Base-by-base conservation (phyloP, 306 rosid species). In the Vigna hirtella region DNA sequence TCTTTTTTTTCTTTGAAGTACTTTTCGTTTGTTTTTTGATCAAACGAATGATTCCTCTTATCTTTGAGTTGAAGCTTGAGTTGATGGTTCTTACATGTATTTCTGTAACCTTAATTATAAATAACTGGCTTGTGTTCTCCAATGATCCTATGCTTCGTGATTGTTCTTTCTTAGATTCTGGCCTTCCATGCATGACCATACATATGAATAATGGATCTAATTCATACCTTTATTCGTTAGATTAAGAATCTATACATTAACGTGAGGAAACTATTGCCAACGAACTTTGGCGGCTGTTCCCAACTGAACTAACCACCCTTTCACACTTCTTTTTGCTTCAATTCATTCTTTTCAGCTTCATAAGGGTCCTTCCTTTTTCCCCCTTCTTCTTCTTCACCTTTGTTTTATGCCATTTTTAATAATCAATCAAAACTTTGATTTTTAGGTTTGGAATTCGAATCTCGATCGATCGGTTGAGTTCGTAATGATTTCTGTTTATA, bases 71-170 rank as follows among this genome's bases (percentile, higher is more conserved):
- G 26, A 93, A 90, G 91, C 66, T 85, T 58, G 48, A 68, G 66
- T 42, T 28, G 30, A 79, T 69, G 42, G 42, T 40, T 83, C 26
- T 57, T 24, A 26, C 17, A 9, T 16, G 0, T 4, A 56, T 70
- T 30, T n/a, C 8, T 67, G 8, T 40, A 62, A 47, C 34, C 17
- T 2, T 56, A 45, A 6, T 30, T 30, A 34, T 51, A 20, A 16
- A 34, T 64, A 16, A 4, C 40, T 61, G 53, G 66, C 57, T 40
- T 72, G 42, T 67, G 66, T 73, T 48, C 56, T 70, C 24, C 48
- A 57, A 77, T 75, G 85, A 92, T 92, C 93, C 98, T 86, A 94
- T 94, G 86, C 98, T 92, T 94, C 92, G 2, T 81, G 43, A 24
- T 83, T 86, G 93, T 87, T 78, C 89, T 90, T 92, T 87, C 90